A percentile compares a stretch with the other conserved stretches of the same genome.
Evolutionary conservation across 2,329 filamentous ascomycete species (phyloP).

Genomic region (Fusarium udum): DNA sequence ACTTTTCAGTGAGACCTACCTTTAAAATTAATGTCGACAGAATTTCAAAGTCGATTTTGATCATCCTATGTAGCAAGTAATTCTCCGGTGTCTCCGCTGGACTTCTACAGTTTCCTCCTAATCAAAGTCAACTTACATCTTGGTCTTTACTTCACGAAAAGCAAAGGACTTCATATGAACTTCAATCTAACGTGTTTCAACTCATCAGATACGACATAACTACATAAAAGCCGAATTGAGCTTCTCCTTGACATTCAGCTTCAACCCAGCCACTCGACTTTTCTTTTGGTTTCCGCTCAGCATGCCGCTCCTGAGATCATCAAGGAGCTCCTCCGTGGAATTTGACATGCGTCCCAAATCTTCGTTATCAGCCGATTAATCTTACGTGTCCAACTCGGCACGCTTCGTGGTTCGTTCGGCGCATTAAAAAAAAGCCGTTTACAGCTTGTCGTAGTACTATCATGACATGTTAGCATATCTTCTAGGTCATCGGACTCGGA

Average conservation of each 20-base stretch:
- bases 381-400: slow-evolving; percentile 54
- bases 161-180: slow-evolving; percentile 19
- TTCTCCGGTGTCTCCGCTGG: neutral
- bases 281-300: slow-evolving; percentile 49
- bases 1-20: neutral
- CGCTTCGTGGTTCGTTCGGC: slow-evolving; percentile 57
- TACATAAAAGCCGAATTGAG: slow-evolving; percentile 54
- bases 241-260: slow-evolving; percentile 51
- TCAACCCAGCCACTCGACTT: slow-evolving; percentile 49
- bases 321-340: slow-evolving; percentile 41
- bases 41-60: neutral
- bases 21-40: neutral
- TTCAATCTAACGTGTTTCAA: slow-evolving; percentile 52
- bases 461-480: slow-evolving; percentile 35
- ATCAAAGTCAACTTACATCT: neutral
- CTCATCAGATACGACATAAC: slow-evolving; percentile 55
- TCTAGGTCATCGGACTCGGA: neutral
- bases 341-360: slow-evolving; percentile 44
- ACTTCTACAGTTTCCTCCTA: neutral
- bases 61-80: neutral
- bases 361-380: slow-evolving; percentile 53
- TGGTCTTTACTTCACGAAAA: neutral
- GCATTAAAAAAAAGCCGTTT: slow-evolving; percentile 60
- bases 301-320: slow-evolving; percentile 42
- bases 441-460: slow-evolving; percentile 99